A percentile compares a stretch with the other conserved stretches of the same genome.
Evolutionary conservation across 2,329 filamentous ascomycete species (phyloP).

Genomic region (Cladosporium cucumerinum): DNA sequence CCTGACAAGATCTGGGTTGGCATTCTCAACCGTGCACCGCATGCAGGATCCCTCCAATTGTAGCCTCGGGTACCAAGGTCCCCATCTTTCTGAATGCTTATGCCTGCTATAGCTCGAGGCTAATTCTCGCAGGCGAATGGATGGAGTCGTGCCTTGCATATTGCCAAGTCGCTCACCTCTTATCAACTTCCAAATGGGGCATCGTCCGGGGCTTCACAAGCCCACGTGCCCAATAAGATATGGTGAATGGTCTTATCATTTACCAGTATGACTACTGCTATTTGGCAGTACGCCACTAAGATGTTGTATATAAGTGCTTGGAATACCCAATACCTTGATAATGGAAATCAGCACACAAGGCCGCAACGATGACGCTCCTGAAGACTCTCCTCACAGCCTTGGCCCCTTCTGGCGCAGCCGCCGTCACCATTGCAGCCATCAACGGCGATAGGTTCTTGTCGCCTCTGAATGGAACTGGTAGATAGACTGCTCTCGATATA

Average conservation of each 20-base stretch:
- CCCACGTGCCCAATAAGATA: conserved; percentile 14
- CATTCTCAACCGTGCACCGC: background rate
- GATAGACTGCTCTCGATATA: too few relatives aligned
- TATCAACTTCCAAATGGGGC: conserved; percentile 8
- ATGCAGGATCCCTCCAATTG: conserved; percentile 2
- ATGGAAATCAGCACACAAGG: background rate
- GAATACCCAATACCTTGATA: background rate
- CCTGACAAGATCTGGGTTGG: background rate
- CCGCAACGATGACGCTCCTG: conserved; percentile 2
- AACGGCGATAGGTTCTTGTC: conserved; percentile 65
- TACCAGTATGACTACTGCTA: background rate
- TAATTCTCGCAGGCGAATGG: background rate
- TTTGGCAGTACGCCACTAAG: conserved; percentile 6
- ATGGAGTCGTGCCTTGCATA: conserved; percentile 1
- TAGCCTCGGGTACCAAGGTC: background rate
- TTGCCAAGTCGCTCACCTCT: conserved; percentile 11
- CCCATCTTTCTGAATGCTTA: background rate
- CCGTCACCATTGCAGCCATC: conserved; percentile 46
- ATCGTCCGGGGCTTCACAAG: conserved; percentile 1
- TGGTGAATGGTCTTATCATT: conserved; percentile 14
- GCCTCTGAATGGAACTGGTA: conserved; percentile 33
- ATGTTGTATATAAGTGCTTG: background rate
- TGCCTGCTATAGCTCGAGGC: conserved; percentile 9
- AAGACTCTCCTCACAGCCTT: conserved; percentile 8
- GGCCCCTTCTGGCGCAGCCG: background rate